phyloP scores from a whole-genome alignment of 192 early-diverging fungal genomes.

The Dispira parvispora region DNA sequence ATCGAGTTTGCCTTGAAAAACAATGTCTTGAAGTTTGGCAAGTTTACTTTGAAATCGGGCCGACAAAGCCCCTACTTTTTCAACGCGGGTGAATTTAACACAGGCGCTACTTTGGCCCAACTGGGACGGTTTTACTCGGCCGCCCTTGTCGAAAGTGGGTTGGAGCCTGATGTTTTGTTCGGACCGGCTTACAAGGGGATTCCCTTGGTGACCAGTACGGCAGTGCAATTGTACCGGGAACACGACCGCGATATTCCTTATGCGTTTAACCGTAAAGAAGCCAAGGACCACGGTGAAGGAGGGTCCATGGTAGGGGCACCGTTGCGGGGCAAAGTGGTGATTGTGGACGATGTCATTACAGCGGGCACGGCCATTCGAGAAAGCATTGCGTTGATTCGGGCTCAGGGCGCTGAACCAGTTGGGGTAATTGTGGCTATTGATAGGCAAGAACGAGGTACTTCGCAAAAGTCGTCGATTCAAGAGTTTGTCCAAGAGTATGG shows the following conservation, averaged over 20 bases:
- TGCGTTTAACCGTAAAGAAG: slow-evolving; percentile 95
- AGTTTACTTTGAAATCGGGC: slow-evolving; percentile 88
- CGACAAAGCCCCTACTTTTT: slow-evolving; percentile 96
- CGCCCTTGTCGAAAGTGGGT: slow-evolving; percentile 47
- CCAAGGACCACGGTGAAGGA: slow-evolving; percentile 98
- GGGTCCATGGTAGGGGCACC: slow-evolving; percentile 84
- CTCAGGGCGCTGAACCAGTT: slow-evolving; percentile 47
- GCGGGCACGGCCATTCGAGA: slow-evolving; percentile 98
- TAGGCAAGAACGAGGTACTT: slow-evolving; percentile 67
- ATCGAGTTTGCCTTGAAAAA: slow-evolving; percentile 79
- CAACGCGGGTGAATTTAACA: slow-evolving; percentile 93
- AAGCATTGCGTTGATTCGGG: slow-evolving; percentile 60
- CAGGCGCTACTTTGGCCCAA: slow-evolving; percentile 60
- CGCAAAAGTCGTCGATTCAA: slow-evolving; percentile 71
- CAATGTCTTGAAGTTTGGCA: slow-evolving; percentile 77
- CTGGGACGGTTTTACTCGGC: slow-evolving; percentile 85
- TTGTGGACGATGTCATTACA: slow-evolving; percentile 97
- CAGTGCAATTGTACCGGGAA: slow-evolving; percentile 53
- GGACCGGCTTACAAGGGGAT: slow-evolving; percentile 99
- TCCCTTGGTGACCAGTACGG: slow-evolving; percentile 71
- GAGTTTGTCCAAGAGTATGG: slow-evolving; percentile 71
- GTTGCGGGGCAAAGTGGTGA: slow-evolving; percentile 56
- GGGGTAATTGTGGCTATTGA: slow-evolving; percentile 90
- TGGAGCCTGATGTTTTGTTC: slow-evolving; percentile 78
- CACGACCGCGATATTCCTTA: slow-evolving; percentile 54